A percentile compares a stretch with the other conserved stretches of the same genome.
phyloP scores from a whole-genome alignment of 2,329 filamentous ascomycete species.

The Grosmannia penicillata region DNA sequence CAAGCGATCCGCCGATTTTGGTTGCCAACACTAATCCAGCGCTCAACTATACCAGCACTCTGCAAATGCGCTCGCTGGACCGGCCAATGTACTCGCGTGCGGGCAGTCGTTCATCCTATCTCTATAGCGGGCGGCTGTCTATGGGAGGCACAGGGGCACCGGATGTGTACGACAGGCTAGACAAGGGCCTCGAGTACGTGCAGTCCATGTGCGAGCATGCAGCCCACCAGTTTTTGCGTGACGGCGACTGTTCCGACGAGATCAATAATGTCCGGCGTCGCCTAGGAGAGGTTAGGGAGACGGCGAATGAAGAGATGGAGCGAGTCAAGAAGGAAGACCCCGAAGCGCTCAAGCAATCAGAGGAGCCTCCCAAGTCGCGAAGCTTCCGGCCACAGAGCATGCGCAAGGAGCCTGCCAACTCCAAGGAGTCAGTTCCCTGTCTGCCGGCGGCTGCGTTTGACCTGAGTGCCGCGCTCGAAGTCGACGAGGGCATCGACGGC shows the following conservation, averaged over 20 bases:
- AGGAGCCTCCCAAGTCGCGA: conserved; percentile 25
- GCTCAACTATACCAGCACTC: conserved; percentile 1
- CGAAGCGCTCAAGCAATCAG: conserved; percentile 23
- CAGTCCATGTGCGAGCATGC: conserved; percentile 74
- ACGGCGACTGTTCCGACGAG: conserved; percentile 71
- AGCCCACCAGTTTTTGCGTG: conserved; percentile 78
- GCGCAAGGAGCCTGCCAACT: conserved; percentile 25
- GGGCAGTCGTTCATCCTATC: not conserved
- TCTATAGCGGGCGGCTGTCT: conserved; percentile 7
- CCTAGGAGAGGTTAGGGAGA: conserved; percentile 46
- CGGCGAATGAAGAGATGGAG: conserved; percentile 44
- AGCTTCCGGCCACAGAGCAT: conserved; percentile 38
- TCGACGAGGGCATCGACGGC: conserved; percentile 27
- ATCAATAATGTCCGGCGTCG: conserved; percentile 53
- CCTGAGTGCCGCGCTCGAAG: conserved; percentile 14
- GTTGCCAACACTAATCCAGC: not conserved
- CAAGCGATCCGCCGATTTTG: not conserved
- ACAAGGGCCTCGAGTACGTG: conserved; percentile 65
- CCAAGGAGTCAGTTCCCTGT: conserved; percentile 2
- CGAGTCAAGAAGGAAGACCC: conserved; percentile 38
- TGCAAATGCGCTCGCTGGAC: conserved; percentile 7
- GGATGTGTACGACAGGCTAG: conserved; percentile 56
- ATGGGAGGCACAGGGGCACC: conserved; percentile 13
- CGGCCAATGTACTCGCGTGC: conserved; percentile 4
- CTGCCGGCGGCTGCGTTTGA: not conserved